Evolutionary conservation across 2,329 filamentous ascomycete species (phyloP).

Genomic region (Pseudocercospora eumusae): DNA sequence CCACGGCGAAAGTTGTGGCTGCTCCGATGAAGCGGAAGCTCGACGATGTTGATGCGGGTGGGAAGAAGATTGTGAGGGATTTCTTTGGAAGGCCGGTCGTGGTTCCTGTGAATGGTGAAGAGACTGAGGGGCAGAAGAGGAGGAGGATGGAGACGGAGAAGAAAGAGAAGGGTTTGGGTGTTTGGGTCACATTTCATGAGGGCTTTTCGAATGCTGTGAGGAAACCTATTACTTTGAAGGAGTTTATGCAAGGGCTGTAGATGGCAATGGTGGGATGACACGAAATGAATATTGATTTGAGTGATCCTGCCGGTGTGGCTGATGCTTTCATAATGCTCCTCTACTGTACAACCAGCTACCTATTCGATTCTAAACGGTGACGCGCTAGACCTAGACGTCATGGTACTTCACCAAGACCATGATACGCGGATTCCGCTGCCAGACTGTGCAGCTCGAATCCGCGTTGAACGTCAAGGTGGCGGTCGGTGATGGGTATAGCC

Average conservation of each 20-base stretch:
- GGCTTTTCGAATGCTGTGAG: constrained; percentile 89
- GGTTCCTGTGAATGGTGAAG: constrained; percentile 46
- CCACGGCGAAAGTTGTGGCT: constrained; percentile 16
- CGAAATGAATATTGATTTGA: not conserved
- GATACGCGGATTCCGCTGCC: too few relatives aligned
- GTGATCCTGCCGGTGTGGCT: not conserved
- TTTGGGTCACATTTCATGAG: constrained; percentile 90
- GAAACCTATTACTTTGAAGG: constrained; percentile 79
- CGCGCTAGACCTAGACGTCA: too few relatives aligned
- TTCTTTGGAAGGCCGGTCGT: constrained; percentile 79
- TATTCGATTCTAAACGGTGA: not conserved
- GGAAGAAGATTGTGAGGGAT: constrained; percentile 63
- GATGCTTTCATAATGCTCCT: not conserved
- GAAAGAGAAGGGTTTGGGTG: constrained; percentile 71
- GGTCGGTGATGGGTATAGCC: too few relatives aligned
- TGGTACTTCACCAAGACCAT: too few relatives aligned
- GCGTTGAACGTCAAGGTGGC: too few relatives aligned
- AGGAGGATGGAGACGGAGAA: constrained; percentile 42
- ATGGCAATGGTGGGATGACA: not conserved
- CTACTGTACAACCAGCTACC: not conserved
- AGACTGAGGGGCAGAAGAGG: constrained; percentile 41
- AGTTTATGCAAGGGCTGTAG: constrained; percentile 67
- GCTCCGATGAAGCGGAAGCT: constrained; percentile 18
- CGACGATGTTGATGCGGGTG: constrained; percentile 37
- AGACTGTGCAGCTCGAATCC: too few relatives aligned